Evolutionary conservation across 1,139 yeast genomes (phyloP).

Genomic region (Candida frijolesensis): DNA sequence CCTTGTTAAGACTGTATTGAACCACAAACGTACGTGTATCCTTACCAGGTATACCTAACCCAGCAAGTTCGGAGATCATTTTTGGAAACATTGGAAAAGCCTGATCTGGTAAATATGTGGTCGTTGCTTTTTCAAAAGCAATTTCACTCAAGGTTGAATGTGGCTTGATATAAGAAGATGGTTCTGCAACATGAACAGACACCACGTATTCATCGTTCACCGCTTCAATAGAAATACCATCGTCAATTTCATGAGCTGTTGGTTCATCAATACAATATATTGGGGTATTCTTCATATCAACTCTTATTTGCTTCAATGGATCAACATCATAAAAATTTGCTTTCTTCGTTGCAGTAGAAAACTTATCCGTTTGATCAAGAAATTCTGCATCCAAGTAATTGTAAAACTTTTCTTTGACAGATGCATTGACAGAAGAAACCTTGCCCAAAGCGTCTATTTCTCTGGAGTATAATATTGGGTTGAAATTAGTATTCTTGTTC

Average conservation of each 20-base stretch:
- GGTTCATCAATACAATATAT: slow-evolving; percentile 86
- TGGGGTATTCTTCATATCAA: slow-evolving; percentile 42
- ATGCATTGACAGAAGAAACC: slow-evolving; percentile 38
- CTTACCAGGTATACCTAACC: slow-evolving; percentile 53
- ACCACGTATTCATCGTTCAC: slow-evolving; percentile 41
- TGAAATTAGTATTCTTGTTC: slow-evolving; percentile 26
- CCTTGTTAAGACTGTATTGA: slow-evolving; percentile 31
- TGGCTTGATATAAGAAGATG: slow-evolving; percentile 62
- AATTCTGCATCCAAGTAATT: slow-evolving; percentile 25
- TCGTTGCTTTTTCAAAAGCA: slow-evolving; percentile 64
- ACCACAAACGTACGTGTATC: slow-evolving; percentile 43
- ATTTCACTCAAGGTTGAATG: slow-evolving; percentile 52
- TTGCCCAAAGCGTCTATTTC: slow-evolving; percentile 43
- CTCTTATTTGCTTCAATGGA: slow-evolving; percentile 33
- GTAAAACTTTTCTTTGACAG: slow-evolving; percentile 45
- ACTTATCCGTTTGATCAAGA: neutral
- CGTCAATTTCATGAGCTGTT: slow-evolving; percentile 89
- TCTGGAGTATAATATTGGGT: slow-evolving; percentile 52
- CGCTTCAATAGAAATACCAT: slow-evolving; percentile 71
- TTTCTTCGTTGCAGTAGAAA: neutral
- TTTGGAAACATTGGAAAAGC: slow-evolving; percentile 72
- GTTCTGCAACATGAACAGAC: slow-evolving; percentile 86
- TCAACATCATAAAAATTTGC: slow-evolving; percentile 37
- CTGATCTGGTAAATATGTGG: slow-evolving; percentile 75
- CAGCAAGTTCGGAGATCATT: slow-evolving; percentile 53